Evolutionary conservation across 1,139 yeast species (phyloP), one percentile per base, ranked within the genome.

Genomic region (Entelexis paramagnoliae): DNA sequence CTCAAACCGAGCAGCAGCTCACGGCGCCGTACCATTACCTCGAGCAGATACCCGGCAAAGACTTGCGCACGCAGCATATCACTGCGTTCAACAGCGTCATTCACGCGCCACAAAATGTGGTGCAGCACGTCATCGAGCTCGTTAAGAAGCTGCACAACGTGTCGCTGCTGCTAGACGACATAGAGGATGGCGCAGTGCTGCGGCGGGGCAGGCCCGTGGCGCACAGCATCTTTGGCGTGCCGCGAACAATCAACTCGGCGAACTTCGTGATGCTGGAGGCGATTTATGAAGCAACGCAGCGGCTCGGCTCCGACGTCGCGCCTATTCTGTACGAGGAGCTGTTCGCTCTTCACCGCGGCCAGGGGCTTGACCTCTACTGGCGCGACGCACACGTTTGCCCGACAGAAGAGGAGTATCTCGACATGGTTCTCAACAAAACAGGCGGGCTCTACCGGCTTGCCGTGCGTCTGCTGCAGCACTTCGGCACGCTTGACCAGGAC

Each of bases 311-410:
- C 19, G 50, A 56, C n/a, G 67, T 71, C 3, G 65, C 71, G 44
- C 59, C 64, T 24, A 71, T 79, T 1, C 73, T 80, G 55, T 71
- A 77, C 53, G 83, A 82, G 52, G 96, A 88, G 61, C 73, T 88
- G 78, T 66, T 84, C 49, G 80, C 83, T 60, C 68, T 89, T 54
- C 96, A 88, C 64, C 73, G 83, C 47, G 96, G 96, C 2, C 97
- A 88, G 68, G 95, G 95, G 0, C 68, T 83, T 54, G 97, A 88
- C 60, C 74, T 88, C 22, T 82, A 80, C 65, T 88, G 96, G 96
- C 72, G 96, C 57, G 96, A 88, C 57, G 68, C 72, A 19, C 61
- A 75, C 28, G 66, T 67, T 0, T 73, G 87, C 41, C 96, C 96
- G 0, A 68, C 73, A 1, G 83, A 83, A 56, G 71, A 71, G 6